These are phyloP conservation scores for Ceriops tagal DNA, from an alignment of 345 rosid species.

Conservation along the genomic window DNA sequence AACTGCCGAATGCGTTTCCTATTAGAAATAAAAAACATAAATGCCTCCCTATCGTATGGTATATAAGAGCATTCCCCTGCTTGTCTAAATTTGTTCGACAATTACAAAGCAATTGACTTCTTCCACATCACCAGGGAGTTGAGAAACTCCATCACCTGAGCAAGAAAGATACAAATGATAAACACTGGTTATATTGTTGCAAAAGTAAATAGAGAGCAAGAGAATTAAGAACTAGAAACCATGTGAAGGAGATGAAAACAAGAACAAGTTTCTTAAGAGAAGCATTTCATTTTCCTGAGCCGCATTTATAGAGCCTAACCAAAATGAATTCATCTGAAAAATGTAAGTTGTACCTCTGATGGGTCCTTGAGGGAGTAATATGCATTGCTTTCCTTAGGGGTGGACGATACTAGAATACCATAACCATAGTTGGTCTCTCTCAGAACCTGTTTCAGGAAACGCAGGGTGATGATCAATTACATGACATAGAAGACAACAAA, in stretches of 20 bases:
- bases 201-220: background rate
- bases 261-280: no score
- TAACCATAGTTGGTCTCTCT: slow-evolving; percentile 67
- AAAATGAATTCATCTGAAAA: background rate
- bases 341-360: slow-evolving; percentile 53
- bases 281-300: no score
- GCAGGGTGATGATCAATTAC: background rate
- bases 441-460: slow-evolving; percentile 47
- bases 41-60: slow-evolving; percentile 11
- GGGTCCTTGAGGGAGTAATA: slow-evolving; percentile 81
- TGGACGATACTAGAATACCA: slow-evolving; percentile 79
- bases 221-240: background rate
- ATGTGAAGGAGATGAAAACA: background rate
- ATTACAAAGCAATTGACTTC: slow-evolving; percentile 42
- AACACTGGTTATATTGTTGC: background rate
- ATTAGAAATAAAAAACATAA: background rate
- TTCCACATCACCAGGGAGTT: slow-evolving; percentile 67
- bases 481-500: background rate
- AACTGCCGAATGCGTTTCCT: slow-evolving; percentile 17
- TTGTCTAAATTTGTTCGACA: background rate
- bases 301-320: background rate
- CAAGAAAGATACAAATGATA: background rate
- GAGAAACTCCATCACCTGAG: slow-evolving; percentile 91
- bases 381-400: slow-evolving; percentile 80
- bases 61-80: slow-evolving; percentile 12